A percentile compares a stretch with the other conserved stretches of the same genome.
Conservation (phyloP, 1,139 yeast genomes). For the Kodamaea fungicola region DNA sequence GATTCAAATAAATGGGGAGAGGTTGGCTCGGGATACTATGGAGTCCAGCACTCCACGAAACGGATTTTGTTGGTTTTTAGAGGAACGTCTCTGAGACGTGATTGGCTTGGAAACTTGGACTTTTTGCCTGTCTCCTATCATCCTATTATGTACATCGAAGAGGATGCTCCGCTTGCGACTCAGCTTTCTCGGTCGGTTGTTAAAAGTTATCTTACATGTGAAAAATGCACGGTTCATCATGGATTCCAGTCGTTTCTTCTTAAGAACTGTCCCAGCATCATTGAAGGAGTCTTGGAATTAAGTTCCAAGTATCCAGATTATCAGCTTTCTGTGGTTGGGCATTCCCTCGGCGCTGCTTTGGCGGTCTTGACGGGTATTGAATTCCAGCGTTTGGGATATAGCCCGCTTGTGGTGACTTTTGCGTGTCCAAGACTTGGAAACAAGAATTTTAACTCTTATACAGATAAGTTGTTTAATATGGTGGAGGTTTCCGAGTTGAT, state of each 20-base stretch:
- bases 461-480: constrained; percentile 48
- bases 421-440: constrained; percentile 68
- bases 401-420: constrained; percentile 52
- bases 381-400: constrained; percentile 45
- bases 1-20: constrained; percentile 40
- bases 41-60: constrained; percentile 33
- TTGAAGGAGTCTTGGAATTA: constrained; percentile 29
- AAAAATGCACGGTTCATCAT: constrained; percentile 53
- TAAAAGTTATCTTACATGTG: constrained; percentile 28
- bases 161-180: constrained; percentile 2
- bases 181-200: constrained; percentile 6
- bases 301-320: constrained; percentile 41
- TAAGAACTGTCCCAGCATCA: constrained; percentile 35
- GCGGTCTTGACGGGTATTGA: constrained; percentile 62
- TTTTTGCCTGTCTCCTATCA: constrained; percentile 36
- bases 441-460: constrained; percentile 43
- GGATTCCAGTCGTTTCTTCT: constrained; percentile 51
- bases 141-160: constrained; percentile 19
- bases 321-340: constrained; percentile 56
- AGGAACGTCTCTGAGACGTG: constrained; percentile 56
- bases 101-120: constrained; percentile 54
- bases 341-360: constrained; percentile 72
- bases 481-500: constrained; percentile 16
- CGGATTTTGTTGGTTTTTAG: constrained; percentile 46
- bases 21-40: constrained; percentile 53